These are phyloP conservation scores for Globisporangium carolinianum DNA, from an alignment of 352 stramenopile genomes.

Conservation along the genomic window DNA sequence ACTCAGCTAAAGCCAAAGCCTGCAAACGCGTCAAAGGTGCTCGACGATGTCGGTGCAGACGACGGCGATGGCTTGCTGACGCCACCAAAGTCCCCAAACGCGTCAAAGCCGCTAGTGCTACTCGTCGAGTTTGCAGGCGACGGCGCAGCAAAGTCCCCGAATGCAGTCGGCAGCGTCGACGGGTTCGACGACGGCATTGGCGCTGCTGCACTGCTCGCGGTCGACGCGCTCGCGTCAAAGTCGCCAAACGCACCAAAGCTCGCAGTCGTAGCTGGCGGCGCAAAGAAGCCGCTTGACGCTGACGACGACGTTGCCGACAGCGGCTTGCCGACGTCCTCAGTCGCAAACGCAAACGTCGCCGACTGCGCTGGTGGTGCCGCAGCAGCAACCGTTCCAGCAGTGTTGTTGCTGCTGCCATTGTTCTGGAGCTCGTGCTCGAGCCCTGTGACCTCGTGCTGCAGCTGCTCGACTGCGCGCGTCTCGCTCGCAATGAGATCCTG, in stretches of 20 bases:
- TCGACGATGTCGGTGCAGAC: slow-evolving; percentile 1
- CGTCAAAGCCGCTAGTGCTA: slow-evolving; percentile 9
- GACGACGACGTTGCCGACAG: not conserved
- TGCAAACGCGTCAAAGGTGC: slow-evolving; percentile 13
- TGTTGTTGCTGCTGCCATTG: not conserved
- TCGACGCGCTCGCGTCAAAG: slow-evolving; percentile 10
- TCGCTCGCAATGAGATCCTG: slow-evolving; percentile 48
- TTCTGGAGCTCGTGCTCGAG: slow-evolving; percentile 47
- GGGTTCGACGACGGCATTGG: not conserved
- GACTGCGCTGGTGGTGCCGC: not conserved
- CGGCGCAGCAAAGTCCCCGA: slow-evolving; percentile 1
- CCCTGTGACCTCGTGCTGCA: slow-evolving; percentile 41
- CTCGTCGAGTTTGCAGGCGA: slow-evolving; percentile 3
- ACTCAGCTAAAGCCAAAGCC: slow-evolving; percentile 18
- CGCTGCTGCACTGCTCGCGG: not conserved
- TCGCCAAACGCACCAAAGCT: slow-evolving; percentile 16
- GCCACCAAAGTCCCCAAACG: slow-evolving; percentile 14
- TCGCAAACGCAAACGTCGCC: too few species aligned
- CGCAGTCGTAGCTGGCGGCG: not conserved
- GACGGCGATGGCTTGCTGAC: slow-evolving; percentile 7
- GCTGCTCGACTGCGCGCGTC: slow-evolving; percentile 39
- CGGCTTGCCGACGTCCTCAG: slow-evolving; percentile 3
- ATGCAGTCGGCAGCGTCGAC: not conserved
- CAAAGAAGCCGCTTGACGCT: too few species aligned
- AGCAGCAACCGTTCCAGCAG: slow-evolving; percentile 6